phyloP scores from a whole-genome alignment of 768 basidiomycete species.

The Tricholoma bakamatsutake region DNA sequence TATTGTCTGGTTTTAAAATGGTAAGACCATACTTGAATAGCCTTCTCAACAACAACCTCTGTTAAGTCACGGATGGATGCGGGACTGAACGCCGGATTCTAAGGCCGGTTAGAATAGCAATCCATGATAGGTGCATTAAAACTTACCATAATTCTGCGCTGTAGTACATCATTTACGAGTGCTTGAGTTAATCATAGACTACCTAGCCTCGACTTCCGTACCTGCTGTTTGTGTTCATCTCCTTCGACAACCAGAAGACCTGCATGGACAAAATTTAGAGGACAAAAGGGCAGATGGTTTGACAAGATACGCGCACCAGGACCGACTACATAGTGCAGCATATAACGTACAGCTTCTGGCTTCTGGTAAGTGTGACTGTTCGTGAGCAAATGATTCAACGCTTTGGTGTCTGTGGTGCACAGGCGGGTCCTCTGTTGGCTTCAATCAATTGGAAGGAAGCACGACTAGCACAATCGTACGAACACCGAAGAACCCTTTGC shows the following conservation, averaged over 20 bases:
- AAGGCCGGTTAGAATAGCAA: not conserved
- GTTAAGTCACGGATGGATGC: conserved; percentile 54
- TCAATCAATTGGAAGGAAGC: no score
- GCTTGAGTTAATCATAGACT: not conserved
- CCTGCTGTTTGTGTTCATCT: conserved; percentile 42
- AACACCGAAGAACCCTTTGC: no score
- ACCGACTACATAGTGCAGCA: conserved; percentile 37
- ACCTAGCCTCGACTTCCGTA: conserved; percentile 7
- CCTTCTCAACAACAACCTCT: conserved; percentile 49
- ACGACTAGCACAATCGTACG: no score
- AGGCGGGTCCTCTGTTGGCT: conserved; percentile 34
- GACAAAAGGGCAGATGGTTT: not conserved
- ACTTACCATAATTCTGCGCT: conserved; percentile 41
- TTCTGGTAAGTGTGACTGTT: conserved; percentile 54
- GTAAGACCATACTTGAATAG: conserved; percentile 32
- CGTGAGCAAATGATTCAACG: conserved; percentile 56
- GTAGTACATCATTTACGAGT: not conserved
- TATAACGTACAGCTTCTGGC: conserved; percentile 31
- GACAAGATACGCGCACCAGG: conserved; percentile 19
- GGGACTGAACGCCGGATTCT: conserved; percentile 67
- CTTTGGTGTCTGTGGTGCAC: conserved; percentile 55
- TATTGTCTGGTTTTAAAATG: not conserved
- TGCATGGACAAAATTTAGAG: not conserved
- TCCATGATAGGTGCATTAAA: not conserved
- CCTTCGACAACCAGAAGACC: conserved; percentile 48